Base-by-base conservation (phyloP, 202 grass and related monocot species). In the Panicum virgatum region DNA sequence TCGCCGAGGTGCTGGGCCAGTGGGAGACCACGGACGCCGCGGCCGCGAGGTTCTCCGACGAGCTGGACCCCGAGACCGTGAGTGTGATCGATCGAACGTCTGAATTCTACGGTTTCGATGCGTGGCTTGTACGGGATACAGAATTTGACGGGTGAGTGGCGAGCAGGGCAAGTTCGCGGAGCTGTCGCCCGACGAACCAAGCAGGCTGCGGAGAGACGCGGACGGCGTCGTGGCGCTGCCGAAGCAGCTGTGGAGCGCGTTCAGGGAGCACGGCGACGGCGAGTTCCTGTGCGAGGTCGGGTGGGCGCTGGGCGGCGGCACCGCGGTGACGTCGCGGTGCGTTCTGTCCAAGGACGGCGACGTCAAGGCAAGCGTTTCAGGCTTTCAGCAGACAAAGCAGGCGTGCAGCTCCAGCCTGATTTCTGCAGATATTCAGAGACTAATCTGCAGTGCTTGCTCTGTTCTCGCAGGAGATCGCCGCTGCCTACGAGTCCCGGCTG, bases 171-270 rank as follows among this genome's bases (percentile, higher is more conserved):
- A 90, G 62, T 81, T 91, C 1, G 54, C 72, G 22, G 88, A 87
- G 50, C 69, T 98, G 75, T 74, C 76, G 29, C 57, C 70, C 7
- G 85, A 78, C 22, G 62, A 81, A 11, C 85, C 87, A 25, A 70
- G 38, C 40, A 86, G 73, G 12, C 12, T 86, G 74, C 8, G 50
- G 45, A 86, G 96, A 64, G 76, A 89, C 81, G 58, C 76, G 18
- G 76, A 48, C 30, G 90, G 84, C 18, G 40, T 96, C 19, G 80
- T 96, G 61, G 79, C 77, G 14, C 76, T 98, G 66, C 96, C 92
- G 6, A 96, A 92, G 66, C 79, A 92, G 43, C 85, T 98, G 54
- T 98, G 92, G 92, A 94, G 90, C 77, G 66, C 52, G 45, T 91
- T 89, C 76, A 86, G 80, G 72, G 53, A 72, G 81, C 80, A 51